Evolutionary conservation across 1,139 yeast species (phyloP).

Genomic region (Yamadazyma buinensis): DNA sequence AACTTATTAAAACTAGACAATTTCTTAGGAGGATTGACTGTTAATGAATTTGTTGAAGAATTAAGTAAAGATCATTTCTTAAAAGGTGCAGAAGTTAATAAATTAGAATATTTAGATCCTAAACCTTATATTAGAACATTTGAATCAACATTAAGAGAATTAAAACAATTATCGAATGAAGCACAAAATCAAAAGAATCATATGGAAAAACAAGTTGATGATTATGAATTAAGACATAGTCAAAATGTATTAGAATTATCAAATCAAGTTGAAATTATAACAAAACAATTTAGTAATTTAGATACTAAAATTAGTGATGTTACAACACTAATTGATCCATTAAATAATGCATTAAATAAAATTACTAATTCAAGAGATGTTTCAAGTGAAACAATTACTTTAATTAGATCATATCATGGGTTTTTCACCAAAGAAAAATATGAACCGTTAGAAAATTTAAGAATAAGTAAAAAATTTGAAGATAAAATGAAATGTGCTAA

Average conservation of each 20-base stretch:
- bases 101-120: constrained; percentile 68
- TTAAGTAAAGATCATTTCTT: constrained; percentile 67
- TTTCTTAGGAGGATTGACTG: constrained; percentile 66
- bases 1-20: constrained; percentile 65
- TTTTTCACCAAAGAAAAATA: constrained; percentile 63
- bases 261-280: constrained; percentile 41
- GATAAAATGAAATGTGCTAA: constrained; percentile 67
- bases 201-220: constrained; percentile 54
- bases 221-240: constrained; percentile 66
- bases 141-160: constrained; percentile 76
- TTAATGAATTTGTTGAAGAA: constrained; percentile 80
- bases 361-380: constrained; percentile 77
- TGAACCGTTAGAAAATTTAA: constrained; percentile 54
- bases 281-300: constrained; percentile 49
- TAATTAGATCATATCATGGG: constrained; percentile 75
- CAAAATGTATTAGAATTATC: constrained; percentile 59
- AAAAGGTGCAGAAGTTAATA: constrained; percentile 52
- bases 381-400: constrained; percentile 66
- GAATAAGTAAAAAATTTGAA: constrained; percentile 38
- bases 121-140: constrained; percentile 93
- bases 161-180: constrained; percentile 55
- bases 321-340: constrained; percentile 62
- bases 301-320: constrained; percentile 61
- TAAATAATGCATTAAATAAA: constrained; percentile 70
- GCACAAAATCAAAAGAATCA: constrained; percentile 46